Conservation (phyloP, 2,329 filamentous ascomycete genomes). For the Exophiala phaeomuriformis region DNA sequence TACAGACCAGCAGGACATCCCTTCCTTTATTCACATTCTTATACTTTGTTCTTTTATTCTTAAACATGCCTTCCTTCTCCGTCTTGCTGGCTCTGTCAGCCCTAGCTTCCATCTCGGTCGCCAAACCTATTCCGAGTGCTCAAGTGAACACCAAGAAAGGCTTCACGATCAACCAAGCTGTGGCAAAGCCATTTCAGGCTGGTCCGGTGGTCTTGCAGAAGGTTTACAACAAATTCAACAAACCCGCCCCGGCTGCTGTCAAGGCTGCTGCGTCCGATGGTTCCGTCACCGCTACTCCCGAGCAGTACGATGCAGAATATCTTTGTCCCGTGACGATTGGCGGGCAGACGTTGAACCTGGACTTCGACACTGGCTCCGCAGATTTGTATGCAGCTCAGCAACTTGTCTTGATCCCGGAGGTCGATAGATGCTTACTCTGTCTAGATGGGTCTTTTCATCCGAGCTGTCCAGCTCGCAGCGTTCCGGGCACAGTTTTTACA, state of each 20-base stretch:
- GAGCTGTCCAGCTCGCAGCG: slow-evolving; percentile 47
- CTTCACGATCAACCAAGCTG: slow-evolving; percentile 23
- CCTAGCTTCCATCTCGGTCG: slow-evolving; percentile 14
- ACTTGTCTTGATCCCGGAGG: background rate
- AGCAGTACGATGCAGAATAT: slow-evolving; percentile 51
- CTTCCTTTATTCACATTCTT: slow-evolving; percentile 6
- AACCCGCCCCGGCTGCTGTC: slow-evolving; percentile 19
- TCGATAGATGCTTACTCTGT: background rate
- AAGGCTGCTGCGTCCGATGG: slow-evolving; percentile 17
- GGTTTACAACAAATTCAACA: slow-evolving; percentile 24
- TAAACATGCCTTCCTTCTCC: slow-evolving; percentile 22
- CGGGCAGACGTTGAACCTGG: slow-evolving; percentile 55
- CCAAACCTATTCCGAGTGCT: slow-evolving; percentile 17
- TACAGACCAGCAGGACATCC: slow-evolving; percentile 8
- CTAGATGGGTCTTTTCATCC: slow-evolving; percentile 60
- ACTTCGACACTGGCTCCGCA: slow-evolving; percentile 63
- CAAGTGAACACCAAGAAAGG: slow-evolving; percentile 15
- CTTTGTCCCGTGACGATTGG: slow-evolving; percentile 58
- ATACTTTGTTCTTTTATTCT: slow-evolving; percentile 3
- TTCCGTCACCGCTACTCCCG: slow-evolving; percentile 36
- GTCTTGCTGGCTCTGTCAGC: slow-evolving; percentile 17
- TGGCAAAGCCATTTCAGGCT: slow-evolving; percentile 21
- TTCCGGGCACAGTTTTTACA: slow-evolving; percentile 53
- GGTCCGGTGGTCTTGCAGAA: slow-evolving; percentile 21
- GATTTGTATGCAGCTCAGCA: slow-evolving; percentile 50